Evolutionary conservation across 495 filamentous ascomycete genomes (phyloP), one percentile per base, ranked within the genome.

Genomic region (Penicillium mononematosum): DNA sequence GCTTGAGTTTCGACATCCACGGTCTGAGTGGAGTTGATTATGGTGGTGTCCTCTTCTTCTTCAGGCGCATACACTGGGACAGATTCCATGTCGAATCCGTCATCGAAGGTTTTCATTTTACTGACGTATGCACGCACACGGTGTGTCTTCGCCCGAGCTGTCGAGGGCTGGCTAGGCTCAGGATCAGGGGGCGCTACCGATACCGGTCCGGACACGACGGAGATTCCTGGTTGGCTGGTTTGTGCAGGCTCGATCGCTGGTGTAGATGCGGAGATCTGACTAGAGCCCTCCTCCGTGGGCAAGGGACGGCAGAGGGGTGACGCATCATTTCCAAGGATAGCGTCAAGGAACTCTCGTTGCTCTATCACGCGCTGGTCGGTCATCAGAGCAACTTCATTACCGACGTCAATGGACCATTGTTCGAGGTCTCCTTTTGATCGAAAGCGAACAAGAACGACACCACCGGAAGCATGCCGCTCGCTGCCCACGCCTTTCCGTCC

Each of bases 311-410:
- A 83, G 17, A 97, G 74, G 25, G 78, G 73, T 53, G 81, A 85
- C 4, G 89, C 83, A 74, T 97, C 86, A 52, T 85, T 87, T 11
- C 74, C 84, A 17, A 98, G 70, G 46, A 98, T 96, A 4, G 89
- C 89, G 72, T 96, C 91, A 9, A 98, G 78, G 58, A 98, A 96
- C 59, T 96, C 92, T 47, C 87, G 91, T 69, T 97, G 94, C 53
- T 92, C 86, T 46, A 97, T 86, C 20, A 92, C 84, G 4, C 90
- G 84, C 63, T 92, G 90, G 55, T 90, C 88, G 16, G 92, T 82
- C 44, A 78, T 77, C 27, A 84, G 62, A 6, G 90, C 88, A 43
- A 92, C 82, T 4, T 84, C 71, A 24, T 80, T 83, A 54, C 83
- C 76, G 60, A 96, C 81, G 20, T 87, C 73, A 44, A 79, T 79